Base-by-base conservation (phyloP, 2,329 filamentous ascomycete species). In the Drechslerella coelobrocha region DNA sequence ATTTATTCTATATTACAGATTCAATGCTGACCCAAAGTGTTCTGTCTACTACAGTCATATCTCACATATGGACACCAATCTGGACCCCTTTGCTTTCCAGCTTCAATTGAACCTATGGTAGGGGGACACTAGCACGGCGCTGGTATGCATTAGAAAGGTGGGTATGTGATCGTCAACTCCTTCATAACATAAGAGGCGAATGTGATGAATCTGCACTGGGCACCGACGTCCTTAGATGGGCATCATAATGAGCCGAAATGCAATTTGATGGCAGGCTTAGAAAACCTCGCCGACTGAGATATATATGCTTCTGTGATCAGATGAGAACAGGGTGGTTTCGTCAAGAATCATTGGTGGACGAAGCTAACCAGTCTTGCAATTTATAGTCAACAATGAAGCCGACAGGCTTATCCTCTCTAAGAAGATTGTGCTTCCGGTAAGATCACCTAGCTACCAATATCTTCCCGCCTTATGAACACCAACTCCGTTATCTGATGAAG, bases 231-330 rank as follows among this genome's bases (percentile, higher is more conserved):
- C 65, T 52, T 43, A 37, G 65, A 57, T 61, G 57, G 47, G 19
- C 41, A n/a, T n/a, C n/a, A 57, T 48, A 23, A 69, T 73, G 72
- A 72, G 72, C 61, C 52, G 48, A 68, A 21, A 60, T 24, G 71
- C 62, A 73, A 39, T 51, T 45, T 52, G 37, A 34, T 65, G 43
- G 48, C 34, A 68, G 56, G 69, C 73, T 62, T 68, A 72, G 73
- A 72, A 73, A 96, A 96, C 92, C 92, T 96, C 87, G 91, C 90
- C 92, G 90, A 93, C 92, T 96, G 92, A 96, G 82, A 78, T 72
- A 75, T 75, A 74, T 59, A 61, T 66, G 71, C 76, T 72, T 73
- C 68, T 72, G 73, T 21, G 26, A 72, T 55, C 45, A 41, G 29
- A 47, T 39, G 43, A 59, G 23, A 60, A 23, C 37, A 57, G 50